A percentile compares a stretch with the other conserved stretches of the same genome.
phyloP scores from a whole-genome alignment of 495 filamentous ascomycete species.

The Clohesyomyces aquaticus region DNA sequence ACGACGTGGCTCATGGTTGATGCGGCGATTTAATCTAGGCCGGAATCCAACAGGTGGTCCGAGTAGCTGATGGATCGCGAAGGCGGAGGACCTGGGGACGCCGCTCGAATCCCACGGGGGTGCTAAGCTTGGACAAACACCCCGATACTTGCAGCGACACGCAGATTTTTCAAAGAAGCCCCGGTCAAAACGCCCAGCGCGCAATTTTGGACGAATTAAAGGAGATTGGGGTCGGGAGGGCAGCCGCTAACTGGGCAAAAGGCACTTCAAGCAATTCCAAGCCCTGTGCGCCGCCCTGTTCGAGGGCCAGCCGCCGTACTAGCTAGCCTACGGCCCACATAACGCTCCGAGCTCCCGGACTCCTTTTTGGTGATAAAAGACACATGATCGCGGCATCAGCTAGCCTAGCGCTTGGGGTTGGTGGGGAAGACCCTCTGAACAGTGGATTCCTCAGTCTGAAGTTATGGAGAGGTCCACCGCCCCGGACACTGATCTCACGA shows the following conservation, averaged over 20 bases:
- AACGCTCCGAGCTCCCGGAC: neutral
- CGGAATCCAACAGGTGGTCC: constrained; percentile 34
- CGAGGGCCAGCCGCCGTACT: constrained; percentile 7
- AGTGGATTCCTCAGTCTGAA: too few species aligned
- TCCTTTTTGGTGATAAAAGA: too few species aligned
- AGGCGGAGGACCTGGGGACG: constrained; percentile 29
- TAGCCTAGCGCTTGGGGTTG: neutral
- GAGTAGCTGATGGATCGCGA: constrained; percentile 5
- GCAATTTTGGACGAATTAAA: constrained; percentile 37
- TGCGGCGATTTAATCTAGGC: neutral
- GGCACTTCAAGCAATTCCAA: too few species aligned
- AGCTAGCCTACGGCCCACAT: constrained; percentile 16
- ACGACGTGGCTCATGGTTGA: neutral
- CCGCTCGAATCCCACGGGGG: constrained; percentile 29
- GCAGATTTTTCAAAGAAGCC: constrained; percentile 27
- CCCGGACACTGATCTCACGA: neutral
- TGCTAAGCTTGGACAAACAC: constrained; percentile 31
- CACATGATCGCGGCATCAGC: neutral
- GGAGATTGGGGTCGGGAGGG: constrained; percentile 27
- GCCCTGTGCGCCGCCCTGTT: too few species aligned
- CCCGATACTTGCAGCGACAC: constrained; percentile 11
- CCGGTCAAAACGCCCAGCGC: constrained; percentile 21
- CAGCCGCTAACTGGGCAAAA: constrained; percentile 24
- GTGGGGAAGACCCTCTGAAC: too few species aligned
- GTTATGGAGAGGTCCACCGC: neutral